Base-by-base conservation (phyloP, 139 green algal genomes). In the Ettlia oleoabundans region DNA sequence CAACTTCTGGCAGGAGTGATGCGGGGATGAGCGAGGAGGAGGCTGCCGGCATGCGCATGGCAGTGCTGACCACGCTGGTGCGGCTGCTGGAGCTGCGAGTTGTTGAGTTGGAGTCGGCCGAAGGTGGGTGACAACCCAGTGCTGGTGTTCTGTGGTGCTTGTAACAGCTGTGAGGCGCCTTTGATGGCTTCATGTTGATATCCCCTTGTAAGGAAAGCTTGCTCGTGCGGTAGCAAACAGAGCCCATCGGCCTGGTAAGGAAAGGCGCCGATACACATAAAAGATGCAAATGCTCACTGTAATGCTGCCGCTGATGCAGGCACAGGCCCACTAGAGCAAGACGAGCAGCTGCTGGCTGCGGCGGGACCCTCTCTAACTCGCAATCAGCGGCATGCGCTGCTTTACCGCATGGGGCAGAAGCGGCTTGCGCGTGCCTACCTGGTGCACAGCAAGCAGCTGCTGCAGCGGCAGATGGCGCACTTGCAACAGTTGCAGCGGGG, bases 351-450 rank as follows among this genome's bases (percentile, higher is more conserved):
- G 28, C 76, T 95, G 65, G 79, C 90, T 63, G 64, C 51, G 43
- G 86, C 86, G 61, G 64, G 47, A 2, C 37, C 24, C 33, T 28
- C 22, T 47, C 35, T 88, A 58, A 41, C 83, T 9, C 33, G 38
- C 18, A 85, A 88, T 32, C 66, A 86, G 84, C 77, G 68, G 9
- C 76, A 72, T 1, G 92, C 88, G 32, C n/a, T 96, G 40, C 53
- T 94, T 71, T 96, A 97, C 86, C 87, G 94, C 21, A 84, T 88
- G 18, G 87, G 85, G 0, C 94, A 97, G 76, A 97, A 97, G 89
- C 84, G 61, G 32, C 64, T 97, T 53, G 87, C 87, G 4, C 82
- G 94, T 21, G 81, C 82, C 1, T 96, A 91, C 51, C 81, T 96
- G 47, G 70, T 81, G 30, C 62, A 87, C 0, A 88, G 84, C 4